A percentile compares a stretch with the other conserved stretches of the same genome.
Conservation (phyloP, 306 rosid genomes). For the Calophaca sinica region DNA sequence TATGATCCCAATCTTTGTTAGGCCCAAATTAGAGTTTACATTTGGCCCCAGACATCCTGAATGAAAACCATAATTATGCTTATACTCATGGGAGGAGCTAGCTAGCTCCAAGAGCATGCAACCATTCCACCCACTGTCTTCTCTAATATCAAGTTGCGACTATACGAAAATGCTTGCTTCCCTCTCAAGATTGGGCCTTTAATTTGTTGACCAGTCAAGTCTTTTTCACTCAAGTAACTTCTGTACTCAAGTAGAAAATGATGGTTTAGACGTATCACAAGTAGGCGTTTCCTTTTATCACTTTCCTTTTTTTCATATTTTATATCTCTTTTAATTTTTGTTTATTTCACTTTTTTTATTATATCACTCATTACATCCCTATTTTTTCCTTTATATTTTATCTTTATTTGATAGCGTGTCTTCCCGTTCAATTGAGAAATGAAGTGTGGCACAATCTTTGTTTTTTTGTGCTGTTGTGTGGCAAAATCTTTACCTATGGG, state of each 20-base stretch:
- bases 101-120: background rate
- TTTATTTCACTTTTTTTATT: background rate
- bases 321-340: background rate
- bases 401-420: no score
- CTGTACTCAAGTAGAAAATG: conserved; percentile 14
- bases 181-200: conserved; percentile 26
- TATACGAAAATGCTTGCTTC: conserved; percentile 38
- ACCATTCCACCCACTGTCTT: conserved; percentile 37
- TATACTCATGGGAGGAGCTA: background rate
- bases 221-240: conserved; percentile 11
- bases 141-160: background rate
- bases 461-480: no score
- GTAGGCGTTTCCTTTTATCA: no score
- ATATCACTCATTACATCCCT: background rate
- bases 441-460: background rate
- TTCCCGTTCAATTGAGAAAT: background rate
- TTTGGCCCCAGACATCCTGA: conserved; percentile 29
- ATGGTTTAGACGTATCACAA: background rate
- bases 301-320: no score
- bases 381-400: no score
- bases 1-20: conserved; percentile 22
- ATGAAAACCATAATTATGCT: conserved; percentile 37
- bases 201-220: conserved; percentile 47
- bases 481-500: no score
- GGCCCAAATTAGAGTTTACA: conserved; percentile 2